Conservation (phyloP, 768 basidiomycete species). For the Coprinopsis cinerea region DNA sequence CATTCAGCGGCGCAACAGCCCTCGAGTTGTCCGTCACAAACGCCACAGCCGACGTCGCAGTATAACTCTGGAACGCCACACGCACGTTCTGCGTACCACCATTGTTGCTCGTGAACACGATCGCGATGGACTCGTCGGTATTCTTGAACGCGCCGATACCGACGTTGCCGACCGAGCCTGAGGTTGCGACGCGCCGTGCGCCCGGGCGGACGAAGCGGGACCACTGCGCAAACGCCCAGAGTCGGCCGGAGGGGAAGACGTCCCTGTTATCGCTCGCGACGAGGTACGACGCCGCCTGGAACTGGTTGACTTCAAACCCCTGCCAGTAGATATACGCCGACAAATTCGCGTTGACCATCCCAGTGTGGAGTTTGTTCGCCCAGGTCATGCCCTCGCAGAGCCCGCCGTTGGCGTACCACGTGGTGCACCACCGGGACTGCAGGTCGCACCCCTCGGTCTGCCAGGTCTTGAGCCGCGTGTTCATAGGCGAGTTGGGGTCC, state of each 20-base stretch:
- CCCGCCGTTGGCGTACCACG: conserved; percentile 16
- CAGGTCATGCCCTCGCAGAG: conserved; percentile 14
- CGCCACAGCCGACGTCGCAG: conserved; percentile 2
- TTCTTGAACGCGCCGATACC: conserved; percentile 13
- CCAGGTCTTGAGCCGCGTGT: conserved; percentile 14
- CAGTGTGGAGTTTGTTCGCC: conserved; percentile 14
- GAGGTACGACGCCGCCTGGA: conserved; percentile 13
- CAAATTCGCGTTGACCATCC: conserved; percentile 15
- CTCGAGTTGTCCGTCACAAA: conserved; percentile 13
- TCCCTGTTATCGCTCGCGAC: conserved; percentile 13
- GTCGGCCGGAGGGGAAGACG: conserved; percentile 11
- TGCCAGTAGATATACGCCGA: conserved; percentile 15
- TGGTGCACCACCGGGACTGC: conserved; percentile 15
- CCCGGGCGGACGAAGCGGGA: conserved; percentile 13
- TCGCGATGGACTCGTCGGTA: conserved; percentile 2
- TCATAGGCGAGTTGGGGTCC: conserved; percentile 13
- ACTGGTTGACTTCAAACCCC: conserved; percentile 15
- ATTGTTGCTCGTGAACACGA: conserved; percentile 13
- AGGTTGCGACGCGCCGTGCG: conserved; percentile 7
- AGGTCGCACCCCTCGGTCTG: conserved; percentile 15
- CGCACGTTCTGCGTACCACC: conserved; percentile 11
- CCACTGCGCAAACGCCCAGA: conserved; percentile 16
- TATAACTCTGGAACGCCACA: conserved; percentile 10
- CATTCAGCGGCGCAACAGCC: conserved; percentile 7
- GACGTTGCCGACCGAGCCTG: conserved; percentile 10